Evolutionary conservation across 306 rosid species (phyloP), one percentile per base, ranked within the genome.

Genomic region (Rosa rugosa): DNA sequence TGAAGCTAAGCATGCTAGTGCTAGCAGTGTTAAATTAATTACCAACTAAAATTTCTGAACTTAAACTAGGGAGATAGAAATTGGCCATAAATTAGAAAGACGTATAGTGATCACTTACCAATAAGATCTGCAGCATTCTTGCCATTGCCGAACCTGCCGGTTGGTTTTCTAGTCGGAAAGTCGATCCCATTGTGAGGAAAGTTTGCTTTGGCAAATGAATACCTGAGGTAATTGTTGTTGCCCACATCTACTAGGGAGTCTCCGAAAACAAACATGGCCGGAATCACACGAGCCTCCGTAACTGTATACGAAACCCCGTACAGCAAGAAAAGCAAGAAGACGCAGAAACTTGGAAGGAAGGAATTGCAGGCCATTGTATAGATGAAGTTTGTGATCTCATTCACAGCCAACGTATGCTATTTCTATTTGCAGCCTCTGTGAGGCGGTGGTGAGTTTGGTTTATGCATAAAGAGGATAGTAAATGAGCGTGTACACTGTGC

Each of bases 61-160:
- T 23, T 11, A 60, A 60, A 60, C 4, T 60, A 23, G 67, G 64
- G 64, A 57, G 34, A 60, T 27, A 25, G 18, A 23, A 14, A 31
- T 14, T 64, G 3, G 41, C 11, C 69, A 2, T 3, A 34, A 11
- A 36, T 8, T 6, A 57, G 31, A 63, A 77, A 53, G 49, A 54
- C 2, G 16, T 34, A 12, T 60, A 65, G n/a, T 50, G 25, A 54
- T 4, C 0, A 63, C 77, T 67, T 71, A 91, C 97, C 91, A 46
- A 91, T 72, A 72, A 86, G 83, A 80, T 93, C 98, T 17, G 92
- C 91, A 76, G 94, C 87, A 83, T 93, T 93, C 80, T 86, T 91
- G 84, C 96, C 98, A 75, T 93, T 93, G 46, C 84, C 78, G 75
- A 91, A 93, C 78, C 96, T 86, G 5, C 96, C 96, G 9, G 81